These are phyloP conservation scores for Fusarium tupiense DNA, from an alignment of 2,329 filamentous ascomycete genomes.

Conservation along the genomic window DNA sequence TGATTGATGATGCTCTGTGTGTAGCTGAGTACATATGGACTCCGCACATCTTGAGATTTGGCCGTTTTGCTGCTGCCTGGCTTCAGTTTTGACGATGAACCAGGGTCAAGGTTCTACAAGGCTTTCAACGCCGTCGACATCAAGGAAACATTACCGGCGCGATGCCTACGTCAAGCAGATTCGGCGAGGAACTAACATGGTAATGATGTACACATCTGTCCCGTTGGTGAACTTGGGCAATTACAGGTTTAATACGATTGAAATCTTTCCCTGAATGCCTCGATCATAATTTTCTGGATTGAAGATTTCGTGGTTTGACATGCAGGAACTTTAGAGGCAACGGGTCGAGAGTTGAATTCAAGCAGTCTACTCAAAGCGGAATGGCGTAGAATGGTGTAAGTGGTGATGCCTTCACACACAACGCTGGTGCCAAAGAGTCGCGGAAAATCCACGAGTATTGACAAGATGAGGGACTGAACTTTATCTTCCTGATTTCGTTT, in stretches of 20 bases:
- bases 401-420: not conserved
- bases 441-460: too few relatives aligned
- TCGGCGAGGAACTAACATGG: not conserved
- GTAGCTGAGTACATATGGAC: not conserved
- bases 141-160: not conserved
- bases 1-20: not conserved
- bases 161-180: not conserved
- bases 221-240: not conserved
- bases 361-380: not conserved
- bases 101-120: not conserved
- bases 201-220: conserved; percentile 13
- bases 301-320: not conserved
- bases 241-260: not conserved
- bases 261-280: not conserved
- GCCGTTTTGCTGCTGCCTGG: conserved; percentile 34
- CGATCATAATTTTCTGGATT: not conserved
- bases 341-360: not conserved
- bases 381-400: not conserved
- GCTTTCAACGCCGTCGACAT: too few relatives aligned
- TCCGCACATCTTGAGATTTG: not conserved
- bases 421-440: too few relatives aligned
- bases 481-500: not conserved
- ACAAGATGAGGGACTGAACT: not conserved
- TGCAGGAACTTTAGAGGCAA: not conserved
- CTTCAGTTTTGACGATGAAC: not conserved